These are phyloP conservation scores for Forsythia viridissima DNA, from an alignment of 257 asterid species.

Conservation along the genomic window DNA sequence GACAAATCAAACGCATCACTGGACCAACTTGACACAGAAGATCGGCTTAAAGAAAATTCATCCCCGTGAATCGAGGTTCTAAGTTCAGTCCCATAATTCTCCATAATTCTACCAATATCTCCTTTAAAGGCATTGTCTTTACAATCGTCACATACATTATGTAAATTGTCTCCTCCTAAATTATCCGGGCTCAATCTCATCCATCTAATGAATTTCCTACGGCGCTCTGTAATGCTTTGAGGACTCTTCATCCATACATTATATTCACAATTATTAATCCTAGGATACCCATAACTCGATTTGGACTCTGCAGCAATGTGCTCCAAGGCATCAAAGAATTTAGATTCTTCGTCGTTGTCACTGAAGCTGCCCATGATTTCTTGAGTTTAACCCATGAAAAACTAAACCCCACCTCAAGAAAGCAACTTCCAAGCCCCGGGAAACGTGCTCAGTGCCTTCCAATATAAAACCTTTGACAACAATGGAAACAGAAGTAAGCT, in stretches of 20 bases:
- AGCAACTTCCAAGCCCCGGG: slow-evolving; percentile 41
- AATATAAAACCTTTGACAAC: slow-evolving; percentile 48
- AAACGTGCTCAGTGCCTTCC: slow-evolving; percentile 58
- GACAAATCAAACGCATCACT: slow-evolving; percentile 30
- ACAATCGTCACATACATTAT: slow-evolving; percentile 4
- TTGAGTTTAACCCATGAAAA: slow-evolving; percentile 65
- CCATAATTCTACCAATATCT: neutral
- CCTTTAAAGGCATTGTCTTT: slow-evolving; percentile 17
- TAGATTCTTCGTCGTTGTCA: slow-evolving; percentile 47
- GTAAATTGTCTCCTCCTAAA: slow-evolving; percentile 18
- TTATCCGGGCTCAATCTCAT: slow-evolving; percentile 47
- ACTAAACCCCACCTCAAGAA: slow-evolving; percentile 38
- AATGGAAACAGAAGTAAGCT: slow-evolving; percentile 24
- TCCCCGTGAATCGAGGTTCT: slow-evolving; percentile 45
- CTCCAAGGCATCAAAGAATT: slow-evolving; percentile 73
- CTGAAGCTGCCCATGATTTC: slow-evolving; percentile 68
- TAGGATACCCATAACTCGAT: slow-evolving; percentile 26
- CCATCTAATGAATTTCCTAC: slow-evolving; percentile 59
- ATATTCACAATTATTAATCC: slow-evolving; percentile 38
- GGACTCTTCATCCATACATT: slow-evolving; percentile 70
- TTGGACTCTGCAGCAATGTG: slow-evolving; percentile 46
- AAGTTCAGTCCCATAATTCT: slow-evolving; percentile 48
- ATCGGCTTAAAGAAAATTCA: slow-evolving; percentile 13
- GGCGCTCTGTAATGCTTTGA: slow-evolving; percentile 66
- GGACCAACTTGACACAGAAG: neutral